Percentiles rank a stretch among this genome's conserved stretches.
Evolutionary conservation across 805 yeast genomes (phyloP).

Genomic region (Isabelozyma rhagii): DNA sequence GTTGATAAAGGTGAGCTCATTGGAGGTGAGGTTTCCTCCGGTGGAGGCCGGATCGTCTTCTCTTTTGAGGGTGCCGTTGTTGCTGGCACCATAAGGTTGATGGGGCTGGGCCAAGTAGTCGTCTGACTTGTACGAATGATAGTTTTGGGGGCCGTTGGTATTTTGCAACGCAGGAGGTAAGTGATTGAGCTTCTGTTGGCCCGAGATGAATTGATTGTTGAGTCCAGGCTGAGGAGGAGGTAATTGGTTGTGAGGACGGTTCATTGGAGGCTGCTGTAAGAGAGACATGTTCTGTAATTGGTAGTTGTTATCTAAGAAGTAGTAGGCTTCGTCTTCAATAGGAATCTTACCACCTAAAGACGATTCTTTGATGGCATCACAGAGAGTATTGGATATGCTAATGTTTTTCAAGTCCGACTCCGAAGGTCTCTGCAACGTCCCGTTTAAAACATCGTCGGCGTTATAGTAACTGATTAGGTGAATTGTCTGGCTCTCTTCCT

Average conservation of each 20-base stretch:
- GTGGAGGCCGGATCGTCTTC: constrained; percentile 7
- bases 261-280: constrained; percentile 13
- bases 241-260: not conserved
- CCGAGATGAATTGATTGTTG: constrained; percentile 1
- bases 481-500: constrained; percentile 42
- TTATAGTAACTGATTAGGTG: constrained; percentile 80
- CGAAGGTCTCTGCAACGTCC: constrained; percentile 56
- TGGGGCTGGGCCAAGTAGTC: not conserved
- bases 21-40: not conserved
- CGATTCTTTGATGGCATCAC: constrained; percentile 56
- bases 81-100: constrained; percentile 7
- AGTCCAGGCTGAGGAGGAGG: not conserved
- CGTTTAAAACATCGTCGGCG: constrained; percentile 66
- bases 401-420: constrained; percentile 51
- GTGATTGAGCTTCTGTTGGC: not conserved
- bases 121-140: constrained; percentile 11
- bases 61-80: constrained; percentile 6
- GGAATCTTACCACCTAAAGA: constrained; percentile 56
- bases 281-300: constrained; percentile 39
- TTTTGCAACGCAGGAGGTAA: constrained; percentile 1
- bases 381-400: constrained; percentile 44
- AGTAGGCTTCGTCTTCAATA: constrained; percentile 49
- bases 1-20: constrained; percentile 17
- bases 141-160: not conserved
- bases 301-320: constrained; percentile 43